phyloP scores from a whole-genome alignment of 305 asterid species.

The Fraxinus latifolia region DNA sequence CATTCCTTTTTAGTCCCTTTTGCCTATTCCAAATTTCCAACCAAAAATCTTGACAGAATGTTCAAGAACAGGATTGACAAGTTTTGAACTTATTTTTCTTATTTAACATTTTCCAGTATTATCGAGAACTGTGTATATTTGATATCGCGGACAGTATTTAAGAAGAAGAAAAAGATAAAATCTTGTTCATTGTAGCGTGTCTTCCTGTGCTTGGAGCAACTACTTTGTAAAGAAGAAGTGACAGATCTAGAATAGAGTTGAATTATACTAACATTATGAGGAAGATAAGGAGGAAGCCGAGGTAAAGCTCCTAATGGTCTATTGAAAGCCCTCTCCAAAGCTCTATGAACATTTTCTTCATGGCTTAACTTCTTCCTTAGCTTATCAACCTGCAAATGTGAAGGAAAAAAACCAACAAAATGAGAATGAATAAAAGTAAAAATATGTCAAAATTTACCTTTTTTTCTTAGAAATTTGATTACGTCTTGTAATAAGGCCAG shows the following conservation, averaged over 20 bases:
- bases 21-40: background rate
- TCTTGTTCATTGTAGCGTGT: background rate
- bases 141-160: background rate
- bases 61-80: background rate
- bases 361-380: constrained; percentile 76
- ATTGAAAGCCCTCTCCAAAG: constrained; percentile 70
- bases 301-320: constrained; percentile 84
- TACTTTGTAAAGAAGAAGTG: background rate
- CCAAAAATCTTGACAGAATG: background rate
- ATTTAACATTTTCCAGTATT: background rate
- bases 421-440: background rate
- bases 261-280: constrained; percentile 53
- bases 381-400: constrained; percentile 65
- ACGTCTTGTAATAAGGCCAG: constrained; percentile 47
- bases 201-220: background rate
- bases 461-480: background rate
- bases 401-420: background rate
- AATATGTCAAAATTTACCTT: background rate
- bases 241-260: constrained; percentile 2
- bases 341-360: constrained; percentile 86
- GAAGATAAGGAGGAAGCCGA: constrained; percentile 88
- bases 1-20: background rate
- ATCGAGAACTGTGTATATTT: background rate
- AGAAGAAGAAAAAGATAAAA: background rate
- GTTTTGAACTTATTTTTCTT: background rate